phyloP scores from a whole-genome alignment of 208 protist species.

The Strigomonas culicis region DNA sequence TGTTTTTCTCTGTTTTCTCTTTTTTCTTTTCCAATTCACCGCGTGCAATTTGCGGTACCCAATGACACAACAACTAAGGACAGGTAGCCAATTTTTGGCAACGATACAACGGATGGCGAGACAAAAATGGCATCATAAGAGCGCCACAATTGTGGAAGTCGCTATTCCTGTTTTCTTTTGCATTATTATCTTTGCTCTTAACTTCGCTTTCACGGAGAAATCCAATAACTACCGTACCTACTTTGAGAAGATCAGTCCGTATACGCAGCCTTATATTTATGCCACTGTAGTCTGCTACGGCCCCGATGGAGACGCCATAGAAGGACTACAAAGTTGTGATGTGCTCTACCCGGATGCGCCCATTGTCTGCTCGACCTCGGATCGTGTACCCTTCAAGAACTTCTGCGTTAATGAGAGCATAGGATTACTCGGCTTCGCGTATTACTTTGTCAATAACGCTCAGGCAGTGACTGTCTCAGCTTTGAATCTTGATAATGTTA shows the following conservation, averaged over 20 bases:
- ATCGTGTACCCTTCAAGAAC: slow-evolving; percentile 10
- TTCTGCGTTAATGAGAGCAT: neutral
- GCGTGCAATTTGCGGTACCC: neutral
- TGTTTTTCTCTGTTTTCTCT: no score
- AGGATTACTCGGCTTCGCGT: neutral
- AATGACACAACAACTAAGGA: slow-evolving; percentile 2
- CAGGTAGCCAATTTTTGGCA: slow-evolving; percentile 1
- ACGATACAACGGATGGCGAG: slow-evolving; percentile 6
- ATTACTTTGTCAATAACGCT: neutral
- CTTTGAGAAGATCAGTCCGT: neutral
- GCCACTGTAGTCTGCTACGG: neutral
- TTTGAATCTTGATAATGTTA: slow-evolving; percentile 9
- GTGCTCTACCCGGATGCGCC: neutral
- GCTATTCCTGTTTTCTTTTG: slow-evolving; percentile 2
- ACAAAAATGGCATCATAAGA: neutral
- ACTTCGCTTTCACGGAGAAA: neutral
- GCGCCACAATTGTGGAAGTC: slow-evolving; percentile 8
- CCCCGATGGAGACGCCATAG: neutral
- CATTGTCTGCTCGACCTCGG: neutral
- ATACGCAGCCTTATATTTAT: neutral
- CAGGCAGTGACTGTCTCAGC: neutral
- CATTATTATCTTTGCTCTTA: slow-evolving; percentile 1
- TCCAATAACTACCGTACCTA: neutral
- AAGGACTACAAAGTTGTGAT: neutral
- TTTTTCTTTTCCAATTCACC: no score